phyloP scores from a whole-genome alignment of 139 green algal genomes.

The Coccomyxa sp. region DNA sequence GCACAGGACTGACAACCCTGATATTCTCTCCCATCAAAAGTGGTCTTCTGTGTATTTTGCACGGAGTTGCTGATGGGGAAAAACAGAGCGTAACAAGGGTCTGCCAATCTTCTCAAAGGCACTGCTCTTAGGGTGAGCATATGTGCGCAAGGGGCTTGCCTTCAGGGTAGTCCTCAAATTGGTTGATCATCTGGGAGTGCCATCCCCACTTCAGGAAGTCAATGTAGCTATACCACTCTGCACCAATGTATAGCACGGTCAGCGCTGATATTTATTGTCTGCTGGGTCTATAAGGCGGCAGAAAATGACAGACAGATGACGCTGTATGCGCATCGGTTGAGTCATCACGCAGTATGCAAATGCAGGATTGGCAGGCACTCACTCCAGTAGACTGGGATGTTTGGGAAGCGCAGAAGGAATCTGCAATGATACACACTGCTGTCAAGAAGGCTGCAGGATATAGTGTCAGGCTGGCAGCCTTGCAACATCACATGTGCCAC shows the following conservation, averaged over 20 bases:
- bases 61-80: neutral
- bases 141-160: neutral
- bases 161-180: slow-evolving; percentile 34
- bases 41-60: neutral
- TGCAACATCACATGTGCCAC: neutral
- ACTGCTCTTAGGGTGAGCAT: too few species aligned
- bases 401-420: neutral
- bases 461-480: neutral
- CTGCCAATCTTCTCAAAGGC: too few species aligned
- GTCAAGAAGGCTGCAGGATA: too few species aligned
- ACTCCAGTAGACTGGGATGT: neutral
- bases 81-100: too few species aligned
- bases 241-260: neutral
- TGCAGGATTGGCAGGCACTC: neutral
- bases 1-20: too few species aligned
- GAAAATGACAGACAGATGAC: neutral
- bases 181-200: slow-evolving; percentile 57
- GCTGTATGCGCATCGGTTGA: neutral
- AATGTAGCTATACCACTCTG: slow-evolving; percentile 7
- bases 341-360: neutral
- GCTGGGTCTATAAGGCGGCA: neutral
- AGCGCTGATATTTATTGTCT: neutral
- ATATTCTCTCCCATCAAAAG: neutral
- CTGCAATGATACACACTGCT: too few species aligned
- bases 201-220: neutral